Conservation (phyloP, 768 basidiomycete genomes). For the Xerocomellus chrysenteron region DNA sequence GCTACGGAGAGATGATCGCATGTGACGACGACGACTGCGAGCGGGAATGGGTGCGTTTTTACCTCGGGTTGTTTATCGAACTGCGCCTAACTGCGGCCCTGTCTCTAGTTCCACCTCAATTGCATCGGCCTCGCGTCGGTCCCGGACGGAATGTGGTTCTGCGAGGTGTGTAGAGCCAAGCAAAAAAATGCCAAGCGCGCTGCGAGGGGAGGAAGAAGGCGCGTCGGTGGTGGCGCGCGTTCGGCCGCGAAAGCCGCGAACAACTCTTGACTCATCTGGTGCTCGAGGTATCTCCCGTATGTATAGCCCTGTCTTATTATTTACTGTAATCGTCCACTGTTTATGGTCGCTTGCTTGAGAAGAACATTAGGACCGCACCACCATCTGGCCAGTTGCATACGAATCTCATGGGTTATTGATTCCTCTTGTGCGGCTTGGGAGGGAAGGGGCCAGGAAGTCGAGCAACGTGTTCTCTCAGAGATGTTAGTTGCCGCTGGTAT, state of each 20-base stretch:
- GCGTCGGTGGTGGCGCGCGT: slow-evolving; percentile 36
- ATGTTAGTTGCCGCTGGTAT: too few relatives aligned
- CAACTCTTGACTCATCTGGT: slow-evolving; percentile 25
- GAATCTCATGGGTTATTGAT: too few relatives aligned
- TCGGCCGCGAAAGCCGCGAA: slow-evolving; percentile 31
- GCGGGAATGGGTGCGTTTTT: slow-evolving; percentile 78
- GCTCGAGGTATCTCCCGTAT: slow-evolving; percentile 8
- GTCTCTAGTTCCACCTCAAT: slow-evolving; percentile 69
- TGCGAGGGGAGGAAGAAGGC: slow-evolving; percentile 52
- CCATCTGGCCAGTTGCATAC: neutral
- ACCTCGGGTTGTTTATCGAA: slow-evolving; percentile 2
- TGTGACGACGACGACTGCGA: slow-evolving; percentile 83
- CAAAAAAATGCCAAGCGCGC: slow-evolving; percentile 50
- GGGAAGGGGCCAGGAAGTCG: too few relatives aligned
- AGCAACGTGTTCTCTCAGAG: too few relatives aligned
- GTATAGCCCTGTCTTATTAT: slow-evolving; percentile 21
- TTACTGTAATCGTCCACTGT: slow-evolving; percentile 21
- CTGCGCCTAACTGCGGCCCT: slow-evolving; percentile 12
- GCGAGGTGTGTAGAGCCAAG: slow-evolving; percentile 62
- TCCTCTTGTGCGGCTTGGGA: too few relatives aligned
- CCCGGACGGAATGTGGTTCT: slow-evolving; percentile 77
- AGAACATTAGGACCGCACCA: too few relatives aligned
- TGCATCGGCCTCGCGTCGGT: slow-evolving; percentile 68
- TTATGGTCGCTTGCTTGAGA: neutral
- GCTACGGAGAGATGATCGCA: slow-evolving; percentile 94